These are phyloP conservation scores for Marasmius oreades DNA, from an alignment of 1,284 basidiomycete genomes.

Conservation along the genomic window DNA sequence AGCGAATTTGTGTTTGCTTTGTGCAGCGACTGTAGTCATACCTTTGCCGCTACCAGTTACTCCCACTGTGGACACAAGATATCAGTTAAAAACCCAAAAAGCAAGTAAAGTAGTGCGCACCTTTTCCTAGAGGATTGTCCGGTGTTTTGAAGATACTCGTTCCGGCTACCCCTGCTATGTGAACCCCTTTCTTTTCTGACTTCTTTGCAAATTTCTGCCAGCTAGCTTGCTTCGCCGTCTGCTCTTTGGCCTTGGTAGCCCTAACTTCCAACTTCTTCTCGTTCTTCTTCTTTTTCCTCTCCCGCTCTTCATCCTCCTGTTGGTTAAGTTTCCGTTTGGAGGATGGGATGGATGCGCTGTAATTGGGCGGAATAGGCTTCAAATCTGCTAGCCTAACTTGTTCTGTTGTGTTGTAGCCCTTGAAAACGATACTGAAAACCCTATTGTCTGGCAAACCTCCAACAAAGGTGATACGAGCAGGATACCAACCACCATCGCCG, in stretches of 20 bases:
- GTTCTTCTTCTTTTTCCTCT: constrained; percentile 92
- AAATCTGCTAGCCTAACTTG: constrained; percentile 75
- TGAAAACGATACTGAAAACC: constrained; percentile 92
- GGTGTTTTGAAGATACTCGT: constrained; percentile 97
- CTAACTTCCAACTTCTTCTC: constrained; percentile 91
- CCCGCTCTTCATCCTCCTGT: constrained; percentile 85
- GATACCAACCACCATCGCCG: constrained; percentile 87
- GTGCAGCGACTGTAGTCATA: constrained; percentile 78
- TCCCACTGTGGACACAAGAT: constrained; percentile 59
- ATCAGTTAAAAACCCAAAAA: constrained; percentile 22
- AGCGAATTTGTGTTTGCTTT: constrained; percentile 81
- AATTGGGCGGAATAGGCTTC: constrained; percentile 62
- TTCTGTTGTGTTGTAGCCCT: constrained; percentile 94
- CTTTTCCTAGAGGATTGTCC: constrained; percentile 87
- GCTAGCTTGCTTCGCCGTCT: constrained; percentile 82
- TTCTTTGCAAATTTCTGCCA: constrained; percentile 99
- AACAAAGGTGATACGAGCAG: constrained; percentile 86
- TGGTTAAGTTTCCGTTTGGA: constrained; percentile 78
- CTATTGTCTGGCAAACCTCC: constrained; percentile 84
- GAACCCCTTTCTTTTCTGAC: constrained; percentile 91
- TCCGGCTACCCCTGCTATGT: constrained; percentile 82
- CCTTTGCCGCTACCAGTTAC: constrained; percentile 93
- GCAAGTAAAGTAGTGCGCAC: constrained; percentile 35
- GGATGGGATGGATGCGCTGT: constrained; percentile 37
- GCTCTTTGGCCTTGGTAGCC: constrained; percentile 88